Evolutionary conservation across 768 basidiomycete species (phyloP), one percentile per base, ranked within the genome.

Genomic region (Suillus decipiens): DNA sequence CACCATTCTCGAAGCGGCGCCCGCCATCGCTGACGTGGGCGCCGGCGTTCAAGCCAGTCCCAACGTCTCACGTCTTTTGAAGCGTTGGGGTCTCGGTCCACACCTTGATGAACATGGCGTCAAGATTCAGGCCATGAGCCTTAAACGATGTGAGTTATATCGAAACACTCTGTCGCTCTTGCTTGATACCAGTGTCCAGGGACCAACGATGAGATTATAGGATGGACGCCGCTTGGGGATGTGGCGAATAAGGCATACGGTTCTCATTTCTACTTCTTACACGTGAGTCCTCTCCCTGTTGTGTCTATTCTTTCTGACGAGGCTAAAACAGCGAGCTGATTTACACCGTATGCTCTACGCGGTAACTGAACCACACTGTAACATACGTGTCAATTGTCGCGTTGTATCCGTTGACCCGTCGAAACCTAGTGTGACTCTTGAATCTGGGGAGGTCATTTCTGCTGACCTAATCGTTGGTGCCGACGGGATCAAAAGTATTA

Each of bases 401-500:
- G 81, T 82, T 36, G 74, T 76, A 0, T 60, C 77, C 33, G 50
- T 77, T 62, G 71, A 80, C 19, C 73, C 75, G 2, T 68, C 71
- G 12, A 54, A 57, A 39, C 77, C 79, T 0, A 64, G 67, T 17
- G 73, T 82, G 14, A 80, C 76, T 0, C 76, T 84, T 31, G 74
- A 74, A 47, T 78, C 78, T 1, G 84, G 84, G 2, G 76, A 79
- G 53, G 70, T 78, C n/a, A 60, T 86, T 9, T 64, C 66, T 8
- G 76, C 79, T 0, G 82, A 85, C 61, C 65, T 85, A n/a, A 71
- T 85, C 43, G 75, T 85, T n/a, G 83, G 83, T 2, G 81, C 82
- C 4, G 84, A 86, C 63, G 84, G 84, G 9, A 76, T 83, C 59
- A 87, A 83, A 72, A 86, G 85, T 64, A 63, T 74, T n/a, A 68